Evolutionary conservation across 2,329 filamentous ascomycete genomes (phyloP).

Genomic region (Aspergillus sclerotialis): DNA sequence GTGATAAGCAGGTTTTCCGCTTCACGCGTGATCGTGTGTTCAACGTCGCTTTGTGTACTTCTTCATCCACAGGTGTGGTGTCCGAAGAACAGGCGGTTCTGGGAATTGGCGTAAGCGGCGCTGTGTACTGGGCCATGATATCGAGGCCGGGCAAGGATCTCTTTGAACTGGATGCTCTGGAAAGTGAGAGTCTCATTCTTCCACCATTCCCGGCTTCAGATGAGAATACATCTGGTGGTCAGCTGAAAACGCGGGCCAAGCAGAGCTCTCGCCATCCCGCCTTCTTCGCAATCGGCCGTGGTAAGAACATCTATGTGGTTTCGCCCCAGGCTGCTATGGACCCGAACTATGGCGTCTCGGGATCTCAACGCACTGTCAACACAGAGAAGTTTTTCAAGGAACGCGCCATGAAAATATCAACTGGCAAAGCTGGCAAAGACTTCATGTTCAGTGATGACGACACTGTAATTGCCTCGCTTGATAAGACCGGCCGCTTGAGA

Average conservation of each 20-base stretch:
- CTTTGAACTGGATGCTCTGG: conserved; percentile 69
- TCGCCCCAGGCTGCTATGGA: conserved; percentile 51
- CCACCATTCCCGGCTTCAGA: conserved; percentile 80
- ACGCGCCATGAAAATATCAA: conserved; percentile 86
- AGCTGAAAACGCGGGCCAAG: conserved; percentile 91
- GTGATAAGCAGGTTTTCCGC: conserved; percentile 85
- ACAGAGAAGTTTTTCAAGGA: conserved; percentile 82
- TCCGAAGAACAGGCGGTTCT: conserved; percentile 73
- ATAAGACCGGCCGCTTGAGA: conserved; percentile 92
- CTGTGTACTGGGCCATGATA: conserved; percentile 91
- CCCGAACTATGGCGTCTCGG: conserved; percentile 43
- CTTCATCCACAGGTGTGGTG: conserved; percentile 45
- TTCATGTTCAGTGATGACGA: conserved; percentile 98
- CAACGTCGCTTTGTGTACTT: conserved; percentile 77
- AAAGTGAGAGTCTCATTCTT: conserved; percentile 80
- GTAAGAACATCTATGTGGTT: conserved; percentile 92
- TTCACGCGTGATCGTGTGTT: conserved; percentile 91
- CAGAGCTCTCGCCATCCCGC: conserved; percentile 83
- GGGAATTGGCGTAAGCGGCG: conserved; percentile 87
- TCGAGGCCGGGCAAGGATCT: conserved; percentile 70
- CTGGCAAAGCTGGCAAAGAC: conserved; percentile 96
- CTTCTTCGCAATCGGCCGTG: conserved; percentile 90
- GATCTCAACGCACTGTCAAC: conserved; percentile 59
- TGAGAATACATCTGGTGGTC: conserved; percentile 82
- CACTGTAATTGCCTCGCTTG: conserved; percentile 84